Evolutionary conservation across 2,329 filamentous ascomycete genomes (phyloP).

Genomic region (Fusarium pseudograminearum): DNA sequence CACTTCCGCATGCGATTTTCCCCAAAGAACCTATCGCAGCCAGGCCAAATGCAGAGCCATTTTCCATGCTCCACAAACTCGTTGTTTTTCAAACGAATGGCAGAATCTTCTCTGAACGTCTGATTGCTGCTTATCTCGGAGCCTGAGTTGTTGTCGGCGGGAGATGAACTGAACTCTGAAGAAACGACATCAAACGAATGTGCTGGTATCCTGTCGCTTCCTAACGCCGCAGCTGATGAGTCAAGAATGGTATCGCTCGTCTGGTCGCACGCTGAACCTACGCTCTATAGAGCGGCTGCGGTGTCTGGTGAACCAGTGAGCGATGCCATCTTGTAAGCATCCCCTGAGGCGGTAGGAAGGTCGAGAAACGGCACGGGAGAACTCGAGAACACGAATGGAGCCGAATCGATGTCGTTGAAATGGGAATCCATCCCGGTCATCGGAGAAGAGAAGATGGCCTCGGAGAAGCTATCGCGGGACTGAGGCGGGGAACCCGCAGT

Average conservation of each 20-base stretch:
- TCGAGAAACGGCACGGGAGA: background rate
- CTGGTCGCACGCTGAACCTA: conserved; percentile 1
- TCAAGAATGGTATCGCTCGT: conserved; percentile 4
- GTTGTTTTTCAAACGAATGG: conserved; percentile 29
- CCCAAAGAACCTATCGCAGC: conserved; percentile 14
- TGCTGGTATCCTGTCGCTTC: background rate
- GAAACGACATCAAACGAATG: conserved; percentile 1
- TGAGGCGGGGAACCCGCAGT: background rate
- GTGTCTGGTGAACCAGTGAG: conserved; percentile 10
- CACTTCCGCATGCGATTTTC: conserved; percentile 32
- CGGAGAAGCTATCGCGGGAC: background rate
- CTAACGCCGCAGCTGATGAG: background rate
- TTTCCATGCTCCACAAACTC: conserved; percentile 30
- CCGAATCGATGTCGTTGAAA: background rate
- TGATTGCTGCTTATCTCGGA: background rate
- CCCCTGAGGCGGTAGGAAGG: background rate
- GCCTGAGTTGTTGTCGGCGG: conserved; percentile 3
- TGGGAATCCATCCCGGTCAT: conserved; percentile 5
- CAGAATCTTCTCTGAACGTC: conserved; percentile 24
- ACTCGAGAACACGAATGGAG: background rate
- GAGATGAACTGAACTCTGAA: background rate
- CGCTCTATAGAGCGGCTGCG: conserved; percentile 34
- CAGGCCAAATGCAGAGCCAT: conserved; percentile 24
- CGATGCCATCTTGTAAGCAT: background rate
- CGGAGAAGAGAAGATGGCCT: background rate